These are phyloP conservation scores for Catharanthus roseus DNA, from an alignment of 257 asterid species.

Conservation along the genomic window DNA sequence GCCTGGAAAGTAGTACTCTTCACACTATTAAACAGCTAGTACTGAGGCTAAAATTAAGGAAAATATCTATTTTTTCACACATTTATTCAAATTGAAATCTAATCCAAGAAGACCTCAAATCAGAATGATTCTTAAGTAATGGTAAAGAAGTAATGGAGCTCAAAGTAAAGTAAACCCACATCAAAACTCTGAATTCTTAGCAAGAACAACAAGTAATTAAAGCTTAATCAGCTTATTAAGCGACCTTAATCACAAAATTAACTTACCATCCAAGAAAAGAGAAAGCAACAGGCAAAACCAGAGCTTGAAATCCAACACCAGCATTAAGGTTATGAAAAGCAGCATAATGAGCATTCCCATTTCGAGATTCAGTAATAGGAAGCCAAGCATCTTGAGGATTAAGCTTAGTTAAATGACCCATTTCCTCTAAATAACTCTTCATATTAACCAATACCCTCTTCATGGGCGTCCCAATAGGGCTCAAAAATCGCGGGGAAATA, in stretches of 20 bases:
- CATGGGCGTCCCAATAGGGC: slow-evolving; percentile 99
- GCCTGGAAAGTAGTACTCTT: not conserved
- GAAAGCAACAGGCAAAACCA: slow-evolving; percentile 92
- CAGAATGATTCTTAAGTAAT: no score
- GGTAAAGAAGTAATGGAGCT: no score
- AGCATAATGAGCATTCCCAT: slow-evolving; percentile 93
- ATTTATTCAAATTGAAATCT: no score
- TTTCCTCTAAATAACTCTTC: slow-evolving; percentile 93
- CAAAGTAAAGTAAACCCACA: no score
- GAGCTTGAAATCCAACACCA: slow-evolving; percentile 92
- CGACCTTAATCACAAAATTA: no score
- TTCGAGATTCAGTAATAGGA: slow-evolving; percentile 94
- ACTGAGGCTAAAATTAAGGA: no score
- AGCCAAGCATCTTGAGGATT: slow-evolving; percentile 99
- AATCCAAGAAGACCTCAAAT: no score
- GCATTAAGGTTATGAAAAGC: slow-evolving; percentile 97
- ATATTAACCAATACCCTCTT: slow-evolving; percentile 80
- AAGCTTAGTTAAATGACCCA: slow-evolving; percentile 91
- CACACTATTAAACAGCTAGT: not conserved
- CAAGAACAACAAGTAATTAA: not conserved
- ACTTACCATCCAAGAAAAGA: slow-evolving; percentile 94
- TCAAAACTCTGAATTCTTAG: not conserved
- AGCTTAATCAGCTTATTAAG: not conserved
- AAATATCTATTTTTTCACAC: no score
- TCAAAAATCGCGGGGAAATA: slow-evolving; percentile 84